phyloP scores from a whole-genome alignment of 768 basidiomycete genomes.

The Trametes cinnabarina region DNA sequence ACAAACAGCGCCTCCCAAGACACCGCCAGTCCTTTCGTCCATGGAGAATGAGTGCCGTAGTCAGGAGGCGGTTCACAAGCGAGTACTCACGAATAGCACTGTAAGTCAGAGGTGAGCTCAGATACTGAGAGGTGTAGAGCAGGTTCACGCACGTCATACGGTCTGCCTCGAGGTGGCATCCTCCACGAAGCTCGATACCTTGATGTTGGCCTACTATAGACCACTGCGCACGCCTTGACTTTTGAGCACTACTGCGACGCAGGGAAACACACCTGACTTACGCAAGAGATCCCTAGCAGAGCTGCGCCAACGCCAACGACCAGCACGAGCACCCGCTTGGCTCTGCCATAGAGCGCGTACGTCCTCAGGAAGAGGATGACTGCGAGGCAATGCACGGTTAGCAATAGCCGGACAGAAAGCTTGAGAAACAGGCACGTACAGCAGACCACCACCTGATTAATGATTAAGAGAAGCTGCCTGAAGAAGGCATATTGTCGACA shows the following conservation, averaged over 20 bases:
- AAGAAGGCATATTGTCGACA: constrained; percentile 40
- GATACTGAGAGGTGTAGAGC: background rate
- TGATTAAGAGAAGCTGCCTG: constrained; percentile 42
- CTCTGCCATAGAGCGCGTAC: constrained; percentile 48
- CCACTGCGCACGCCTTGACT: constrained; percentile 34
- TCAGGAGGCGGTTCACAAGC: background rate
- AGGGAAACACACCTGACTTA: constrained; percentile 23
- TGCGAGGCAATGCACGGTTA: background rate
- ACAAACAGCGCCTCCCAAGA: constrained; percentile 53
- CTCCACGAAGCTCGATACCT: constrained; percentile 14
- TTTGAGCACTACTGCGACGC: background rate
- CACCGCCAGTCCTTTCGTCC: constrained; percentile 27
- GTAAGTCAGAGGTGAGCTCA: no score
- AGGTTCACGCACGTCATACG: constrained; percentile 24
- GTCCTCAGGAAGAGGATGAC: constrained; percentile 45
- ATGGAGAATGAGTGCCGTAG: background rate
- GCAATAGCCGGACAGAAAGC: background rate
- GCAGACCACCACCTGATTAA: constrained; percentile 46
- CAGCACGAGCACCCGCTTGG: constrained; percentile 35
- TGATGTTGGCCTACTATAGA: constrained; percentile 38
- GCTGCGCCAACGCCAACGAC: constrained; percentile 35
- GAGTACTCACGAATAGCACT: constrained; percentile 26
- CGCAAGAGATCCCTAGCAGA: constrained; percentile 35
- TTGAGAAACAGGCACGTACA: constrained; percentile 32
- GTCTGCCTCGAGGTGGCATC: constrained; percentile 23